Evolutionary conservation across 1,139 yeast species (phyloP).

Genomic region (Groenewaldozyma auringiensis): DNA sequence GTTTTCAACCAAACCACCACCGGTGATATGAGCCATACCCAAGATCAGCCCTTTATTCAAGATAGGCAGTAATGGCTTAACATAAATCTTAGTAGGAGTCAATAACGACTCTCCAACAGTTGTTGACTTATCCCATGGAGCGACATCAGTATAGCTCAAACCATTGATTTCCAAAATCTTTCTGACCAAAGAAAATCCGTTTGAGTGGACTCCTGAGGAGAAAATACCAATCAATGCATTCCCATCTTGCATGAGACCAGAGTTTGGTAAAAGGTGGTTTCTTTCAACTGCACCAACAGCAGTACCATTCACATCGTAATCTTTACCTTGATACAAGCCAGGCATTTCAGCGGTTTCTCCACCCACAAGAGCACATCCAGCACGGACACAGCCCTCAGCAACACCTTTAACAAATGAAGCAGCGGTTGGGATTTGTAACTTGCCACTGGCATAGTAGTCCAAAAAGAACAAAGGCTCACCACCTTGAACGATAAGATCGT

Average conservation of each 20-base stretch:
- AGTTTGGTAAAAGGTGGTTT: slow-evolving; percentile 62
- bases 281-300: slow-evolving; percentile 98
- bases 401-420: slow-evolving; percentile 90
- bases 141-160: slow-evolving; percentile 57
- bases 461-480: slow-evolving; percentile 95
- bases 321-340: slow-evolving; percentile 92
- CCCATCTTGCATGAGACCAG: slow-evolving; percentile 61
- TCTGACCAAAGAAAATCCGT: slow-evolving; percentile 95
- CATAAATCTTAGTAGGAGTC: slow-evolving; percentile 90
- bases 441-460: slow-evolving; percentile 95
- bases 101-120: slow-evolving; percentile 82
- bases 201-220: slow-evolving; percentile 92
- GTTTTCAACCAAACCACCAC: slow-evolving; percentile 96
- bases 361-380: slow-evolving; percentile 97
- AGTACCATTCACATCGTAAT: slow-evolving; percentile 97
- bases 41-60: slow-evolving; percentile 59
- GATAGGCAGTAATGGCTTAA: slow-evolving; percentile 75
- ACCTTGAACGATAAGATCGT: slow-evolving; percentile 96
- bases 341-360: slow-evolving; percentile 99
- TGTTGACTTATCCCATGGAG: slow-evolving; percentile 72
- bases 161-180: slow-evolving; percentile 76
- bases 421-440: slow-evolving; percentile 75
- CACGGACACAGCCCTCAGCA: slow-evolving; percentile 88
- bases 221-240: slow-evolving; percentile 79
- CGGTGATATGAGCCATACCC: slow-evolving; percentile 96